phyloP scores from a whole-genome alignment of 2,329 filamentous ascomycete species.

The Mycosphaerella sp. region DNA sequence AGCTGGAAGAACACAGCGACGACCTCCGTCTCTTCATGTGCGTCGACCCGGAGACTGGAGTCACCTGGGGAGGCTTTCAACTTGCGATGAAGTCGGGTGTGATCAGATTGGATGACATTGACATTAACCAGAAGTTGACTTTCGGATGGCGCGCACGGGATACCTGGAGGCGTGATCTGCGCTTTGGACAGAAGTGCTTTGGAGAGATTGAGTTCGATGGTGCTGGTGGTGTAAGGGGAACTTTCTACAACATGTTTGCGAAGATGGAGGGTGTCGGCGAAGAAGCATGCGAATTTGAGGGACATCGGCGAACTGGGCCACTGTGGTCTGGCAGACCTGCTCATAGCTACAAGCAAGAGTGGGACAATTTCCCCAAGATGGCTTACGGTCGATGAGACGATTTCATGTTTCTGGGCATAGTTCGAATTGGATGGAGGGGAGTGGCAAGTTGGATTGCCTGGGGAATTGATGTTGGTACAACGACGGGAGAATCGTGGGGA shows the following conservation, averaged over 20 bases:
- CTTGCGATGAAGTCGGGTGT: conserved; percentile 41
- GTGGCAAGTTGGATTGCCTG: too few relatives aligned
- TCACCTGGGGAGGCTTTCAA: conserved; percentile 45
- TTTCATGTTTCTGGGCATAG: too few relatives aligned
- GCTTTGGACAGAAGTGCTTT: conserved; percentile 33
- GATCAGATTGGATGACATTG: conserved; percentile 35
- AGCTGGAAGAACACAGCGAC: conserved; percentile 14
- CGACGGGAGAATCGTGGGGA: too few relatives aligned
- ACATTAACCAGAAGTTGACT: conserved; percentile 13
- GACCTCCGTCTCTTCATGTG: conserved; percentile 37
- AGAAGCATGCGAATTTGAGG: conserved; percentile 28
- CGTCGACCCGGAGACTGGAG: conserved; percentile 31
- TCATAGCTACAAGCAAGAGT: conserved; percentile 29
- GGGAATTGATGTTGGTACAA: too few relatives aligned
- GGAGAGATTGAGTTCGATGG: conserved; percentile 32
- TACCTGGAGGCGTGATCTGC: conserved; percentile 21
- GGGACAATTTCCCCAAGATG: conserved; percentile 23
- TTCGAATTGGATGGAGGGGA: too few relatives aligned
- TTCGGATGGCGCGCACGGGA: conserved; percentile 34
- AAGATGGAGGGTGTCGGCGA: conserved; percentile 28
- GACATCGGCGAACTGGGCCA: conserved; percentile 22
- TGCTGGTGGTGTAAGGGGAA: conserved; percentile 18
- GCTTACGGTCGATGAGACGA: conserved; percentile 25
- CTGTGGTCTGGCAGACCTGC: conserved; percentile 19
- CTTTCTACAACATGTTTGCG: conserved; percentile 29